Evolutionary conservation across 1,139 yeast species (phyloP).

Genomic region (Geotrichum klebahnii): DNA sequence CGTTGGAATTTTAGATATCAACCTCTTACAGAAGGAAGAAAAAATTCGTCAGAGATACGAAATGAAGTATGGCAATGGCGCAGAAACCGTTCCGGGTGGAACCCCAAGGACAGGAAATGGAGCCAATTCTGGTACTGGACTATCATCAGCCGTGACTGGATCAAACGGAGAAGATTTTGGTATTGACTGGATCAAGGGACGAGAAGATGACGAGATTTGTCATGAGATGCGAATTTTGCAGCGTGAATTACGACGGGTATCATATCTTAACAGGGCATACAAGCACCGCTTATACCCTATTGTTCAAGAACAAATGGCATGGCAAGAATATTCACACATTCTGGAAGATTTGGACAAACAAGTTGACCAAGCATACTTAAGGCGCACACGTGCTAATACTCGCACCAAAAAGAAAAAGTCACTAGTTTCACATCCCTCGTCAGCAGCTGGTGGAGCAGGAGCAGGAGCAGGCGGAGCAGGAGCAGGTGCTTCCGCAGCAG

Average conservation of each 20-base stretch:
- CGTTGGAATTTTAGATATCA: slow-evolving; percentile 75
- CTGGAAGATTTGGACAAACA: slow-evolving; percentile 93
- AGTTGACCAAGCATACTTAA: slow-evolving; percentile 88
- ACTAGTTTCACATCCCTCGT: slow-evolving; percentile 17
- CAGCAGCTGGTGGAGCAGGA: slow-evolving; percentile 16
- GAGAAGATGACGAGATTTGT: slow-evolving; percentile 93
- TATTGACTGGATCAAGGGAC: slow-evolving; percentile 71
- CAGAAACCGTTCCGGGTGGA: not conserved
- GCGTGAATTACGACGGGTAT: slow-evolving; percentile 57
- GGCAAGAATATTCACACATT: slow-evolving; percentile 88
- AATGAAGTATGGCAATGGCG: slow-evolving; percentile 11
- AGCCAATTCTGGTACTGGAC: not conserved
- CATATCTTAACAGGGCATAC: slow-evolving; percentile 60
- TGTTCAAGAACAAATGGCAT: slow-evolving; percentile 87
- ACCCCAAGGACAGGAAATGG: not conserved
- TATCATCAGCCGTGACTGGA: not conserved
- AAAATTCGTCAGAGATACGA: slow-evolving; percentile 36
- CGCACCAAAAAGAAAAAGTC: slow-evolving; percentile 62
- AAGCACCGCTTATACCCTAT: slow-evolving; percentile 65
- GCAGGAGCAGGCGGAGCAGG: slow-evolving; percentile 10
- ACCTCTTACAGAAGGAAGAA: slow-evolving; percentile 35
- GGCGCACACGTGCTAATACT: slow-evolving; percentile 77
- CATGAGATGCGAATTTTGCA: slow-evolving; percentile 77
- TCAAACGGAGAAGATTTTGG: slow-evolving; percentile 37
- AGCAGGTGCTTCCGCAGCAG: slow-evolving; percentile 26